Conservation (phyloP, 805 yeast species). For the Candida orba region DNA sequence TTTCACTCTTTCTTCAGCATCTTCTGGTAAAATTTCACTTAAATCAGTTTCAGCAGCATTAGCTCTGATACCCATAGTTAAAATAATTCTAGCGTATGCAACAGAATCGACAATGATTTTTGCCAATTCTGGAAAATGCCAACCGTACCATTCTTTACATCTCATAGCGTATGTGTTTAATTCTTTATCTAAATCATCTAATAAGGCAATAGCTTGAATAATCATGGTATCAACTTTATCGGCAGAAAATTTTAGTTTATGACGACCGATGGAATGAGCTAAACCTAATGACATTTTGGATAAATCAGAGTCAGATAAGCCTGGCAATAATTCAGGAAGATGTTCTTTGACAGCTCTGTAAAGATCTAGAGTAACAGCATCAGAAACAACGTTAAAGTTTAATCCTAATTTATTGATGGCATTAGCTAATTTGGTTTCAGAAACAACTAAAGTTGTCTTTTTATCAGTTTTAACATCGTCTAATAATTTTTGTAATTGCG, state of each 20-base stretch:
- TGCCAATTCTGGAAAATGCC: constrained; percentile 99
- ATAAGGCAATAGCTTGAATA: constrained; percentile 94
- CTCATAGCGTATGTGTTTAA: constrained; percentile 98
- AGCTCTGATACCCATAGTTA: constrained; percentile 90
- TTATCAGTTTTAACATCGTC: constrained; percentile 73
- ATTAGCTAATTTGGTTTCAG: constrained; percentile 93
- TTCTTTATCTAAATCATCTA: constrained; percentile 96
- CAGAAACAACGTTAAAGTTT: constrained; percentile 82
- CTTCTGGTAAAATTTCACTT: constrained; percentile 87
- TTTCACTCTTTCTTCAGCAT: constrained; percentile 84
- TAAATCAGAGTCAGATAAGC: constrained; percentile 75
- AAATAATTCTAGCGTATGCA: constrained; percentile 90
- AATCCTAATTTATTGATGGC: constrained; percentile 92
- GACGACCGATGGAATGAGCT: constrained; percentile 98
- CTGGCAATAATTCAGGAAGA: constrained; percentile 90
- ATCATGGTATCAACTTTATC: constrained; percentile 99
- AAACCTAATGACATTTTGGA: constrained; percentile 96
- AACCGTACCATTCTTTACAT: constrained; percentile 99
- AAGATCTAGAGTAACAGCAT: constrained; percentile 89
- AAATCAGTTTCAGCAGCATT: constrained; percentile 87
- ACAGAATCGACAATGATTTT: constrained; percentile 93
- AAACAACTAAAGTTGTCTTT: constrained; percentile 80
- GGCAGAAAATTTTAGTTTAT: constrained; percentile 93
- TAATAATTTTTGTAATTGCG: constrained; percentile 69
- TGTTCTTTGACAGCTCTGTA: constrained; percentile 94